Evolutionary conservation across 495 filamentous ascomycete species (phyloP).

Genomic region (Pseudevernia furfuracea): DNA sequence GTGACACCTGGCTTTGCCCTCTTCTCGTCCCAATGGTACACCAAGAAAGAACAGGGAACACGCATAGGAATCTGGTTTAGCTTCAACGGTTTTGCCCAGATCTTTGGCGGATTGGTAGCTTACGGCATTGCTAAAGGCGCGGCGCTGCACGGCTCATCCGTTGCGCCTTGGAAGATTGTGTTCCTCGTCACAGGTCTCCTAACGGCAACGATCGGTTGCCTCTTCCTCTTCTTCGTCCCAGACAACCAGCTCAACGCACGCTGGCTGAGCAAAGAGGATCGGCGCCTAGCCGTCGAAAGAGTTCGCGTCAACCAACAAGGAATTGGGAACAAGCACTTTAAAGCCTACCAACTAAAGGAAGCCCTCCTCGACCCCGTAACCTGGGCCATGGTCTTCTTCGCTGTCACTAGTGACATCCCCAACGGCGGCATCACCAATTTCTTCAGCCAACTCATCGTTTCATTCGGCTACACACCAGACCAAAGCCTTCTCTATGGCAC

Average conservation of each 20-base stretch:
- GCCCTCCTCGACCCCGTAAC: constrained; percentile 53
- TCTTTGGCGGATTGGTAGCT: constrained; percentile 54
- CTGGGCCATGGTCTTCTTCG: constrained; percentile 59
- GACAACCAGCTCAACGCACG: constrained; percentile 63
- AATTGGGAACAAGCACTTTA: constrained; percentile 63
- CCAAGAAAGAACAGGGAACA: constrained; percentile 49
- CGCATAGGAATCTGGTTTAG: constrained; percentile 57
- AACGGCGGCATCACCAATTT: constrained; percentile 67
- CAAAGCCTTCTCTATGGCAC: constrained; percentile 59
- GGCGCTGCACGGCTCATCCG: constrained; percentile 41
- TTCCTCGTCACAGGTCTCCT: constrained; percentile 60
- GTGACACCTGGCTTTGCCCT: constrained; percentile 58
- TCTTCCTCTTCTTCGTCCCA: constrained; percentile 58
- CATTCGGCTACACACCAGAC: constrained; percentile 47
- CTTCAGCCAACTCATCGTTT: constrained; percentile 60
- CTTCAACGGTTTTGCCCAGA: constrained; percentile 55
- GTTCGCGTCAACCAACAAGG: constrained; percentile 59
- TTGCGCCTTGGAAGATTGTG: constrained; percentile 60
- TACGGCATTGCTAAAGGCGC: constrained; percentile 59
- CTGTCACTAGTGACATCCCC: constrained; percentile 54
- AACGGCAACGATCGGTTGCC: constrained; percentile 47
- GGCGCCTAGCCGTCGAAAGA: constrained; percentile 51
- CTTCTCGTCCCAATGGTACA: constrained; percentile 60
- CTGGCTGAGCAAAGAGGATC: constrained; percentile 57
- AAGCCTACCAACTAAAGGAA: constrained; percentile 54